Evolutionary conservation across 176 grass and related monocot species (phyloP), one percentile per base, ranked within the genome.

Genomic region (Chrysopogon serrulatus): DNA sequence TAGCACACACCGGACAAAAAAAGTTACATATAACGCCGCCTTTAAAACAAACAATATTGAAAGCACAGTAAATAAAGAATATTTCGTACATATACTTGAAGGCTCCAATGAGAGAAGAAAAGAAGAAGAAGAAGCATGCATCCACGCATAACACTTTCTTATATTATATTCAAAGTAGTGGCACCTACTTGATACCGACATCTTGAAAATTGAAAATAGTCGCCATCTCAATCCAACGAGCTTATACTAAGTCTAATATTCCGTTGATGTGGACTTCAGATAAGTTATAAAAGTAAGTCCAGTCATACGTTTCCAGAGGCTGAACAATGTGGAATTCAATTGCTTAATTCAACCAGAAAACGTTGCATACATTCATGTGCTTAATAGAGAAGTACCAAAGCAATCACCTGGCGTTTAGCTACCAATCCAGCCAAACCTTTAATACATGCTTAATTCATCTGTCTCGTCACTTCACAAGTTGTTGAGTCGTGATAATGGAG

Each of bases 181-280:
- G 0, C 47, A 69, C 37, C 45, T 34, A 48, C 17, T 39, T 73
- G 84, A 74, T 13, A 65, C 3, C 39, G 84, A 66, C 66, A 72
- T 45, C 30, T 78, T 66, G 7, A 59, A 21, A 47, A 39, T 86
- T 83, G 44, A 76, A 86, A 67, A 82, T 65, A 74, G 66, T 78
- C 44, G 27, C 42, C 64, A 65, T 65, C 78, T 82, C 56, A 61
- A 63, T 66, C 73, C n/a, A 35, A 65, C 26, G 4, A 77, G 34
- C 65, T 77, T 81, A 77, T 71, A 51, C 63, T 60, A 31, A 49
- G 72, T 86, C 83, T 47, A 78, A 82, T 57, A 73, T 54, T 57
- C 73, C 28, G 10, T n/a, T 78, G 83, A 90, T 65, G 83, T 57
- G 36, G 72, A 86, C 36, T 71, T 34, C 21, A n/a, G 11, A 82